Evolutionary conservation across 2,329 filamentous ascomycete genomes (phyloP), one percentile per base, ranked within the genome.

Genomic region (Ophiosphaerella narmari): DNA sequence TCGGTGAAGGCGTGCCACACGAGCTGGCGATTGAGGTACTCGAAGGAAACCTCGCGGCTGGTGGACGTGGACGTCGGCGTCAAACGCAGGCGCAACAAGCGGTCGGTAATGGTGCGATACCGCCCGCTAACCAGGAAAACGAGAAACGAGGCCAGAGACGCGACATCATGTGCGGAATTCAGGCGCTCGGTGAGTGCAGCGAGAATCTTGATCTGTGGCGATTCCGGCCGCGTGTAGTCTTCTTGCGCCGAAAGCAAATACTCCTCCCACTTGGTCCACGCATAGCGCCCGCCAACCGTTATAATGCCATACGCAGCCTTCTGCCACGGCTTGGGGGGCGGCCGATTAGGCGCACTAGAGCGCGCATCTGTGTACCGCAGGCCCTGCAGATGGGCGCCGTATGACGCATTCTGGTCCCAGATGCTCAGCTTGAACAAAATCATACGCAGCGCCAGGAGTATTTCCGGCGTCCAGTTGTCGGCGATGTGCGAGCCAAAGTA

Each of bases 1-100:
- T 99, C 94, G 23, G 94, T 99, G 66, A 99, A 96, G n/a, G 94
- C 94, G 75, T 99, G 94, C 94, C 94, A 99, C 33, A 99, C 94
- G 9, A 99, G 85, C 75, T 99, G 94, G 40, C 94, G 87, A 72
- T 99, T 99, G 42, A 97, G 84, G 67, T 97, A 97, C 75, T 99
- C 94, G 70, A 99, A 97, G 1, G 90, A 96, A 23, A 99, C 92
- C 74, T 97, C 91, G 29, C 93, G 84, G 69, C 86, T 90, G 57
- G 95, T 88, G 69, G 96, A 90, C 51, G 71, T 91, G 3, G 88
- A 92, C 5, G 89, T 88, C 7, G 94, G 89, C 3, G 91, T 88
- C 38, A 99, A 83, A 47, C 93, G 87, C 73, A 99, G 87, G 50
- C 89, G 83, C 46, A 99, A 78, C 9, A 94, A 71, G 46, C 94